phyloP scores from a whole-genome alignment of 495 filamentous ascomycete genomes.

The Hamigera avellanea region DNA sequence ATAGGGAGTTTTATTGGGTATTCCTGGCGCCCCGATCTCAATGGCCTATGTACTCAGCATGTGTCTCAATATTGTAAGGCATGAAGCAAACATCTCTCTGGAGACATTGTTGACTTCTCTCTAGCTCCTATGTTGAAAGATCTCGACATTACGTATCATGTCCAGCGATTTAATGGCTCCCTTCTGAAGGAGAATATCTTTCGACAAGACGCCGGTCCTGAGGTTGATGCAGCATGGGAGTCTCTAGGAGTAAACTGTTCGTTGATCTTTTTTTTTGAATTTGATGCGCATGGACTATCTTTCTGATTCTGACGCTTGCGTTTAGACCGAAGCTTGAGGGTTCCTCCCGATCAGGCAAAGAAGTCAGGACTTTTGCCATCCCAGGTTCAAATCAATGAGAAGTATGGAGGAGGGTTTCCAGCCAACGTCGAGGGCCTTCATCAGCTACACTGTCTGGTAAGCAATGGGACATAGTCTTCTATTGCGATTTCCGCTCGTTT shows the following conservation, averaged over 20 bases:
- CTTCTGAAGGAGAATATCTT: slow-evolving; percentile 42
- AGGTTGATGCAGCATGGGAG: slow-evolving; percentile 48
- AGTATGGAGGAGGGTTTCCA: slow-evolving; percentile 41
- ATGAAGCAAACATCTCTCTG: not conserved
- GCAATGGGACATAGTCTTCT: not conserved
- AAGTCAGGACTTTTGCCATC: slow-evolving; percentile 28
- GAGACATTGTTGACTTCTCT: not conserved
- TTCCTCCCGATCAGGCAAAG: slow-evolving; percentile 25
- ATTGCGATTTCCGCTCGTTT: too few species aligned
- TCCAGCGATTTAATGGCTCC: slow-evolving; percentile 35
- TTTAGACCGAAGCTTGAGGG: slow-evolving; percentile 26
- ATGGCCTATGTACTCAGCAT: slow-evolving; percentile 9
- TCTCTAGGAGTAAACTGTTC: slow-evolving; percentile 40
- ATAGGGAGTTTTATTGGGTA: slow-evolving; percentile 9
- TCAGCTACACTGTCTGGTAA: slow-evolving; percentile 45
- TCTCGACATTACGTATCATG: slow-evolving; percentile 18
- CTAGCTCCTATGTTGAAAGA: slow-evolving; percentile 24
- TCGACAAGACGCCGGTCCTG: slow-evolving; percentile 36
- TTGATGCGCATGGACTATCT: too few species aligned
- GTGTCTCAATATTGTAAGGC: slow-evolving; percentile 17
- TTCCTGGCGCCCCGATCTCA: slow-evolving; percentile 11
- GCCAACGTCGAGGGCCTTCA: slow-evolving; percentile 47
- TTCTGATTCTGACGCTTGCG: too few species aligned
- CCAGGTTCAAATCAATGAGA: slow-evolving; percentile 38
- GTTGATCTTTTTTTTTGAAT: slow-evolving; percentile 2